phyloP scores from a whole-genome alignment of 768 basidiomycete species.

The Leccinum incarnatum region DNA sequence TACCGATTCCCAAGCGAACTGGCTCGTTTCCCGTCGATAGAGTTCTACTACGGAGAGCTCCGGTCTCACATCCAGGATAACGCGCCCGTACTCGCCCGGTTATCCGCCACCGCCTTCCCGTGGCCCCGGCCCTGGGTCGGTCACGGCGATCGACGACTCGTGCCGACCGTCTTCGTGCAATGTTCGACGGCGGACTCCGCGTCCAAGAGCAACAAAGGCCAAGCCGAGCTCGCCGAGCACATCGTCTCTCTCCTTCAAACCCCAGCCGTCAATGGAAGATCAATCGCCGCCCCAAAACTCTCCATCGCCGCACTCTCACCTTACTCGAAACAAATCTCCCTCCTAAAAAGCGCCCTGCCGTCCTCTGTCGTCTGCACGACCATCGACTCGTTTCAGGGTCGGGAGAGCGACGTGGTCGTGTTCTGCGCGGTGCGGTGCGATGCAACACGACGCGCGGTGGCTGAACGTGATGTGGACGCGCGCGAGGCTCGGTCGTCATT shows the following conservation, averaged over 20 bases:
- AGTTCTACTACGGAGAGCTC: constrained; percentile 60
- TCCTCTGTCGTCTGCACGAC: constrained; percentile 22
- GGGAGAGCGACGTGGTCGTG: constrained; percentile 65
- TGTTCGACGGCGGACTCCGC: constrained; percentile 53
- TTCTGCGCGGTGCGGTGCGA: constrained; percentile 66
- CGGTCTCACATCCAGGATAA: constrained; percentile 43
- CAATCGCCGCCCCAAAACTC: background rate
- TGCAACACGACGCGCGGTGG: constrained; percentile 62
- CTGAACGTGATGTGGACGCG: constrained; percentile 71
- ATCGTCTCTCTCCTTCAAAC: constrained; percentile 43
- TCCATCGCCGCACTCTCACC: constrained; percentile 43
- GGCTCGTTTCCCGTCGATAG: constrained; percentile 57
- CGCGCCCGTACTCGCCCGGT: constrained; percentile 35
- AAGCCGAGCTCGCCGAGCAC: constrained; percentile 49
- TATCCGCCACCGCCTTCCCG: constrained; percentile 46
- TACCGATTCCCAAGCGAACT: constrained; percentile 62
- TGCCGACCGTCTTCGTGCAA: constrained; percentile 58
- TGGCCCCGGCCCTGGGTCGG: constrained; percentile 43
- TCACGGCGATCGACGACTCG: constrained; percentile 23
- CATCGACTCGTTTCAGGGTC: constrained; percentile 56
- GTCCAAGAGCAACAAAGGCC: constrained; percentile 62
- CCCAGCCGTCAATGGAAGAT: background rate
- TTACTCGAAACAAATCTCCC: constrained; percentile 54
- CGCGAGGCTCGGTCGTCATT: constrained; percentile 57
- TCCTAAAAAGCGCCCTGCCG: constrained; percentile 40